Conservation (phyloP, 2,329 filamentous ascomycete species). For the Fusarium sp. region DNA sequence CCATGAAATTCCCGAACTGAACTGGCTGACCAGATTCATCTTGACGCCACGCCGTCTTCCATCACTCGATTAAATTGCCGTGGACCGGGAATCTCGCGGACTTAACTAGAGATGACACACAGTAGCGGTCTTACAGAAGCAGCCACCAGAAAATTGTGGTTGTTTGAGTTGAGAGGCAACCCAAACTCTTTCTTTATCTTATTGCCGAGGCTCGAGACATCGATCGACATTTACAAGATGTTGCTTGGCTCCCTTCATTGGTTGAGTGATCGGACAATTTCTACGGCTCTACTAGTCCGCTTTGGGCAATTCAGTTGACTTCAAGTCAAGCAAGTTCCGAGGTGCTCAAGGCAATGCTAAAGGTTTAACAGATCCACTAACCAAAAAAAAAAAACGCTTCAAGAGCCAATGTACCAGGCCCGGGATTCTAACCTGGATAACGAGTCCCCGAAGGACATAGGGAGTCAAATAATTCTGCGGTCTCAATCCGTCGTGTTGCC, state of each 20-base stretch:
- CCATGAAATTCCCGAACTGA: constrained; percentile 5
- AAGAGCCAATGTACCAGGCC: background rate
- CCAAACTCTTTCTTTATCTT: too few species aligned
- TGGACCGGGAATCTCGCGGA: background rate
- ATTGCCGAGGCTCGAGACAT: too few species aligned
- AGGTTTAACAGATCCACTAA: background rate
- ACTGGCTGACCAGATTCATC: background rate
- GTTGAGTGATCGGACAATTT: constrained; percentile 17
- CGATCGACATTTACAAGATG: too few species aligned
- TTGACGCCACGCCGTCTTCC: background rate
- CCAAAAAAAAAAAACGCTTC: background rate
- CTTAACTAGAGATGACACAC: background rate
- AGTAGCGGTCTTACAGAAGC: background rate
- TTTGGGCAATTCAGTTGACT: background rate
- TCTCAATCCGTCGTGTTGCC: background rate
- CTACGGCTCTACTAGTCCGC: background rate
- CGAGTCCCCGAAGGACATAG: background rate
- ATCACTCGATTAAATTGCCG: background rate
- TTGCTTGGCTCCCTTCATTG: background rate
- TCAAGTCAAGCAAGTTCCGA: background rate
- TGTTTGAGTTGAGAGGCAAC: too few species aligned
- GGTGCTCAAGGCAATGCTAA: too few species aligned
- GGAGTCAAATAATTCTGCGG: background rate
- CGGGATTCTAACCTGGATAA: background rate
- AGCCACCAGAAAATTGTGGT: background rate